Base-by-base conservation (phyloP, 805 yeast species). In the Ogataea naganishii region DNA sequence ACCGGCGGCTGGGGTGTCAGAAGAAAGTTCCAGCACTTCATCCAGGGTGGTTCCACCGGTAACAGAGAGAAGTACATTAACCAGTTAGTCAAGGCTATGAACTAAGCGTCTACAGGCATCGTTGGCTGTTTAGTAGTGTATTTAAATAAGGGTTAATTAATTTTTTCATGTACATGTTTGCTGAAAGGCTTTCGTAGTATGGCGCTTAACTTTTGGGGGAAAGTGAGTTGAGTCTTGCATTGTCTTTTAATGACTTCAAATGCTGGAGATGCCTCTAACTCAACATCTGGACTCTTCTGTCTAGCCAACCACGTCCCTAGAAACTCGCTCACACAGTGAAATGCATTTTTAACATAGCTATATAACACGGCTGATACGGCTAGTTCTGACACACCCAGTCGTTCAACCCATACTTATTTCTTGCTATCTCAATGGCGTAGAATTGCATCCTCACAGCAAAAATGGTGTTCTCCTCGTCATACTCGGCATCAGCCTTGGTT, bases 21-120 rank as follows among this genome's bases (percentile, higher is more conserved):
- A 67, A 85, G 95, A 80, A 85, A 85, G 77, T 85, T 85, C 94
- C 77, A 77, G 73, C 95, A 85, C 73, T 85, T 81, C 64, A 80
- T 85, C 76, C 94, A 83, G 73, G 95, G 95, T 75, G 95, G 95
- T 80, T 80, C 92, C 74, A 77, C 85, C 67, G 95, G 95, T 81
- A 85, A 85, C 94, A 82, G 95, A 72, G 95, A 85, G 74, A 79
- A 83, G 59, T 80, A 73, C 83, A 85, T 85, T 71, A 85, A 85
- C 80, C 79, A 81, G 64, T 80, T 85, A 69, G 83, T 84, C 62
- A 82, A 84, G 75, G 80, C 83, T 65, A 82, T 81, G 92, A 81
- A 80, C 85, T 82, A 81, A 71, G 60, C 56, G 42, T 37, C n/a
- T n/a, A n/a, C n/a, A n/a, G n/a, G n/a, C n/a, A n/a, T n/a, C n/a